Evolutionary conservation across 129 eudicot species (phyloP).

Genomic region (Daucus carota): DH1_v3.0 NC_030385.2:29309001-29309500

Average conservation of each 20-base stretch:
- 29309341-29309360: conserved; percentile 70
- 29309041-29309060: conserved; percentile 95
- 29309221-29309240: conserved; percentile 65
- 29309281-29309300: conserved; percentile 86
- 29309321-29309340: conserved; percentile 82
- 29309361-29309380: conserved; percentile 66
- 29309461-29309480: background rate
- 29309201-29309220: background rate
- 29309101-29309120: conserved; percentile 89
- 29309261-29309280: conserved; percentile 63
- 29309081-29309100: conserved; percentile 71
- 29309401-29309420: background rate
- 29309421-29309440: background rate
- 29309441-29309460: background rate
- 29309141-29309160: background rate
- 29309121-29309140: conserved; percentile 39
- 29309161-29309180: background rate
- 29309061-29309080: conserved; percentile 63
- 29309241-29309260: conserved; percentile 82
- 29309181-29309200: background rate
- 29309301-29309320: conserved; percentile 54
- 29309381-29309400: background rate
- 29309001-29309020: conserved; percentile 29
- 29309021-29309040: conserved; percentile 90
- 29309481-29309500: background rate